phyloP scores from a whole-genome alignment of 441 rosid genomes.

The Pelargonium citronellum region DNA sequence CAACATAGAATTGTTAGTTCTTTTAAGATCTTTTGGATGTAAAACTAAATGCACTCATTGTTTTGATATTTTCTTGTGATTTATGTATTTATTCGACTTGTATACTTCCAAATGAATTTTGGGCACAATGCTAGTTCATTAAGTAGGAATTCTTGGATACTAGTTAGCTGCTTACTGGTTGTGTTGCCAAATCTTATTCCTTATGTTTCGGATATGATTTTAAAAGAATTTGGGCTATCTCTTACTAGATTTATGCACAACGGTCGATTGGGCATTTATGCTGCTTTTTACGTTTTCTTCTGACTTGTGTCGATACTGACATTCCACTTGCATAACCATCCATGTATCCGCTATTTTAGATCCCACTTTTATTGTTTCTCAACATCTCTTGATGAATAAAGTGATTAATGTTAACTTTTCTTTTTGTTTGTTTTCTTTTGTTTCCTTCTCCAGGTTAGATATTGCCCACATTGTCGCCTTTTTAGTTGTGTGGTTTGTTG shows the following conservation, averaged over 20 bases:
- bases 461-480: constrained; percentile 9
- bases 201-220: background rate
- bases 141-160: background rate
- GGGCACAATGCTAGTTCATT: constrained; percentile 2
- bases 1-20: background rate
- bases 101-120: background rate
- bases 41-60: background rate
- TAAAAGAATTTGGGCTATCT: background rate
- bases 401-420: background rate
- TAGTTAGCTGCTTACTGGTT: background rate
- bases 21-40: background rate
- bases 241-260: constrained; percentile 2
- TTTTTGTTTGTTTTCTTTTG: background rate
- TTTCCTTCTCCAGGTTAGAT: constrained; percentile 12
- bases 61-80: background rate
- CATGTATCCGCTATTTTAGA: background rate
- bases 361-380: background rate
- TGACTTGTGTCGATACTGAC: background rate
- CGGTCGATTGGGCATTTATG: background rate
- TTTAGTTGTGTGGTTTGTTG: constrained; percentile 13
- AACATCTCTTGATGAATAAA: background rate
- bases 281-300: background rate
- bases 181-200: background rate
- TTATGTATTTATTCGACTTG: background rate
- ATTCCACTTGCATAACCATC: background rate